A percentile compares a stretch with the other conserved stretches of the same genome.
Conservation (phyloP, 441 rosid genomes). For the Mallotus repandus region DNA sequence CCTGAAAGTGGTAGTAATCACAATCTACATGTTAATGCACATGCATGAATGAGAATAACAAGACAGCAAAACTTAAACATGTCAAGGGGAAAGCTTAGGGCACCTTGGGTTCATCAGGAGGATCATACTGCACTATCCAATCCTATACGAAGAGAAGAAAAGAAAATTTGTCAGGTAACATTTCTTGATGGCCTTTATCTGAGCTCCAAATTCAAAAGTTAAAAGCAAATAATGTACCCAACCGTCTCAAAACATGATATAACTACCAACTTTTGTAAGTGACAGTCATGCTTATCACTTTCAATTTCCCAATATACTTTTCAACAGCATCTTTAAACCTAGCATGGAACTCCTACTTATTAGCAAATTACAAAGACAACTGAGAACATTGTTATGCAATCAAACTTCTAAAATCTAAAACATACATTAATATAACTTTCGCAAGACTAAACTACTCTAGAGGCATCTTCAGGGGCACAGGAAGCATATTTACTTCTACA, state of each 20-base stretch:
- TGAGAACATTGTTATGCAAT: not conserved
- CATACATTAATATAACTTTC: not conserved
- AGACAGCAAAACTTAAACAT: not conserved
- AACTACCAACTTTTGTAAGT: not conserved
- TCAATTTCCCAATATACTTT: not conserved
- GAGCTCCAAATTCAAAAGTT: not conserved
- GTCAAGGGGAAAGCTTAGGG: constrained; percentile 7
- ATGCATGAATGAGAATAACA: constrained; percentile 7
- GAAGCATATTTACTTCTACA: not conserved
- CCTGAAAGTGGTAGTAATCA: constrained; percentile 46
- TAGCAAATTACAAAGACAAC: not conserved
- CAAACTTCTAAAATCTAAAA: not conserved
- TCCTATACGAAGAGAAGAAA: constrained; percentile 51
- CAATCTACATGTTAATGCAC: constrained; percentile 19
- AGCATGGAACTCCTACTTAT: not conserved
- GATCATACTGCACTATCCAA: constrained; percentile 97
- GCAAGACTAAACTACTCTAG: not conserved
- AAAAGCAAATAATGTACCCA: not conserved
- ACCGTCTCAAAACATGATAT: not conserved
- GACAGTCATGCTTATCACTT: not conserved
- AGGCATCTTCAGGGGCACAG: not conserved
- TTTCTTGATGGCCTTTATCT: not conserved
- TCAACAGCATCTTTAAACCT: not conserved
- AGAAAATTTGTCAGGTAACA: constrained; percentile 1
- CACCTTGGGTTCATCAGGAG: constrained; percentile 99